phyloP scores from a whole-genome alignment of 352 stramenopile species.

The Globisporangium acanthophoron region DNA sequence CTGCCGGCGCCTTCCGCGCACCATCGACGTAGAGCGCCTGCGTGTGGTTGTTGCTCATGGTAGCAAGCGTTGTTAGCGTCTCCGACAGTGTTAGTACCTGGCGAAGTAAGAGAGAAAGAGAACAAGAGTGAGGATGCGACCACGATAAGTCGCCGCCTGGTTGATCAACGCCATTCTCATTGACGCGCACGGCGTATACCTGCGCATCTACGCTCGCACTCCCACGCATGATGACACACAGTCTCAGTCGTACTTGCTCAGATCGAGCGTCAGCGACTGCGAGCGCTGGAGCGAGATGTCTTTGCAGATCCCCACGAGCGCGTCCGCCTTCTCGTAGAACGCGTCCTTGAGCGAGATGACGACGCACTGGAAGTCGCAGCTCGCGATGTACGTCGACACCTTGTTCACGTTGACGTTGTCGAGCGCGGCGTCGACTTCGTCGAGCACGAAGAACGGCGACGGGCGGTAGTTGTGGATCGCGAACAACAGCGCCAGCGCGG shows the following conservation, averaged over 20 bases:
- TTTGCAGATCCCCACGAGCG: conserved; percentile 91
- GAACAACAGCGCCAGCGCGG: conserved; percentile 98
- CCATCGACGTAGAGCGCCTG: too few species aligned
- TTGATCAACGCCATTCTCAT: too few species aligned
- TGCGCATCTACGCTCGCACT: neutral
- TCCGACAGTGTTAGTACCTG: too few species aligned
- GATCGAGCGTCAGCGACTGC: conserved; percentile 70
- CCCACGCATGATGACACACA: neutral
- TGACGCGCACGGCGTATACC: too few species aligned
- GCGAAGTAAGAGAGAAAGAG: too few species aligned
- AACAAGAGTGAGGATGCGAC: too few species aligned
- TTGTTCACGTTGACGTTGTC: conserved; percentile 99
- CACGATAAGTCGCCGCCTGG: too few species aligned
- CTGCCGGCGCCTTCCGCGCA: too few species aligned
- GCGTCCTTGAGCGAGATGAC: conserved; percentile 98
- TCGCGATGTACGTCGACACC: conserved; percentile 96
- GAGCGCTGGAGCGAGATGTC: conserved; percentile 73
- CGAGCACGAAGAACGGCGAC: conserved; percentile 98
- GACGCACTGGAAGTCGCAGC: conserved; percentile 96
- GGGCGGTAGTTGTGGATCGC: conserved; percentile 97
- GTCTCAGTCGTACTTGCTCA: conserved; percentile 59
- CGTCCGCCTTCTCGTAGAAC: conserved; percentile 95
- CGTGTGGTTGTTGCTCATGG: neutral
- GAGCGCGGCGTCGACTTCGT: conserved; percentile 99
- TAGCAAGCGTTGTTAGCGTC: too few species aligned